Base-by-base conservation (phyloP, 768 basidiomycete genomes). In the Coprinopsis sp. region DNA sequence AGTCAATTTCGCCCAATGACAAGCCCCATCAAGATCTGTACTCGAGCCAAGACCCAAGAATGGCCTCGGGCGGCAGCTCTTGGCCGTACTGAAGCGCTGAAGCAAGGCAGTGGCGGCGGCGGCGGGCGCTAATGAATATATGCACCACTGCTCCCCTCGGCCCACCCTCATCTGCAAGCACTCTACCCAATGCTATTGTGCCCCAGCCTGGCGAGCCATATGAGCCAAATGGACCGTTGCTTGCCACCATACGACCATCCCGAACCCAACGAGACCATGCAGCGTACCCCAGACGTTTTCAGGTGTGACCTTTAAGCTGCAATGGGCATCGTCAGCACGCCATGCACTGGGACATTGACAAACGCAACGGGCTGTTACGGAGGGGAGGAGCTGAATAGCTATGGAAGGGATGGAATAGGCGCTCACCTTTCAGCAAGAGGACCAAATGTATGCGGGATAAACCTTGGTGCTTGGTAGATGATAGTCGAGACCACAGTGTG, bases 201-300 rank as follows among this genome's bases (percentile, higher is more conserved):
- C 34, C 21, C 18, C 18, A 16, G 55, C 52, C 30, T 53, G 61
- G 19, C 71, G 65, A 25, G 70, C 63, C 56, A 73, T 63, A 19
- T 64, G 65, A 22, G 76, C 68, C 30, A 78, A 64, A 27, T 69
- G 75, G 39, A 89, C 66, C 2, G 87, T 91, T 14, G 61, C 69
- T 64, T 91, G 89, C 89, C 89, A 91, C 89, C 89, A 91, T 3
- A 76, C 60, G 6, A 85, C 77, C 73, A 91, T 83, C 43, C 73
- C 76, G 5, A 91, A 62, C 10, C 87, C 83, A 27, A 91, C 48
- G 37, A 86, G 14, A 14, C 89, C 89, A 53, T 91, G 89, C 16
- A 78, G 56, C 5, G 72, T 76, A 0, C 86, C 87, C 87, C 88
- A 90, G 1, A 79, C 64, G 22, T 68, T 59, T 61, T 91, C 89